Conservation (phyloP, 768 basidiomycete genomes). For the Leccinum olivaceopallidum region DNA sequence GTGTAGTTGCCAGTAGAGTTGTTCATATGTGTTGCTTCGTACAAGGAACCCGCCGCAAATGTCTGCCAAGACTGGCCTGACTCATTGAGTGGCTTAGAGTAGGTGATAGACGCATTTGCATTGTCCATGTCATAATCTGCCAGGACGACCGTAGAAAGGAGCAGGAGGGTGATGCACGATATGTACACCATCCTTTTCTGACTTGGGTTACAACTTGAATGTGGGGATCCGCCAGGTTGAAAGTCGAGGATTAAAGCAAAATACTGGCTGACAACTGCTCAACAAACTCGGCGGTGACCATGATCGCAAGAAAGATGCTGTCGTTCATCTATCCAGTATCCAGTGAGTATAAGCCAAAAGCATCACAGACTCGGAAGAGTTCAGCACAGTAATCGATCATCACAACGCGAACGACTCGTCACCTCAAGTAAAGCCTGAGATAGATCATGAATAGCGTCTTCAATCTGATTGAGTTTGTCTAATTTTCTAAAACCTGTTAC, state of each 20-base stretch:
- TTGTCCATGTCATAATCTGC: slow-evolving; percentile 30
- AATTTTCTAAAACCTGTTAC: too few species aligned
- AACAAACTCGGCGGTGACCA: background rate
- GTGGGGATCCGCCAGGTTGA: background rate
- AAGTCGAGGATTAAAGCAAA: background rate
- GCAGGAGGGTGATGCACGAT: slow-evolving; percentile 6
- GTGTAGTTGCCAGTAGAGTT: slow-evolving; percentile 22
- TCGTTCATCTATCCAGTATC: background rate
- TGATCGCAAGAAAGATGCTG: background rate
- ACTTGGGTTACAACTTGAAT: background rate
- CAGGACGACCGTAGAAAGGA: slow-evolving; percentile 15
- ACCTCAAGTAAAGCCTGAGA: too few species aligned
- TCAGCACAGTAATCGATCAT: background rate
- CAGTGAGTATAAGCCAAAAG: too few species aligned
- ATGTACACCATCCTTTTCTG: background rate
- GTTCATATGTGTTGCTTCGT: too few species aligned
- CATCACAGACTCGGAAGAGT: background rate
- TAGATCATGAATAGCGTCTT: too few species aligned
- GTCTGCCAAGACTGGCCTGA: slow-evolving; percentile 15
- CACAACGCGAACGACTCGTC: too few species aligned
- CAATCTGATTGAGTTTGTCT: too few species aligned
- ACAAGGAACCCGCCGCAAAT: too few species aligned
- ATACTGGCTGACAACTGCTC: background rate
- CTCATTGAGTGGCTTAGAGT: slow-evolving; percentile 20
- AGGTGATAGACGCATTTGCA: slow-evolving; percentile 20